These are phyloP conservation scores for Yarrowia bubula DNA, from an alignment of 805 yeast genomes.

Conservation along the genomic window DNA sequence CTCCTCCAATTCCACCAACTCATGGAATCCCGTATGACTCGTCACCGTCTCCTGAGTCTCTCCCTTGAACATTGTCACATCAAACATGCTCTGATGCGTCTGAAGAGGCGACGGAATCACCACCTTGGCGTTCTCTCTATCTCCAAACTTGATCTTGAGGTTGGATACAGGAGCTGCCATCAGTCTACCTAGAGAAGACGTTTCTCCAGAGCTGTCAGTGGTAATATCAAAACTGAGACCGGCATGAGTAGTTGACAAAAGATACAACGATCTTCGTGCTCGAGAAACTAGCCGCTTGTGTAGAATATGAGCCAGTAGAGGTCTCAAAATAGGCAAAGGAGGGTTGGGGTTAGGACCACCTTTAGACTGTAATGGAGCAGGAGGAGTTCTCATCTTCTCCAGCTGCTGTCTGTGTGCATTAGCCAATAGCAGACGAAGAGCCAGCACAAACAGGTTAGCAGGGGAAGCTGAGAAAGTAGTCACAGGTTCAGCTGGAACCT, in stretches of 20 bases:
- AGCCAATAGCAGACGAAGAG: constrained; percentile 60
- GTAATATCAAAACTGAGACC: constrained; percentile 28
- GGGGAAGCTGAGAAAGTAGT: constrained; percentile 31
- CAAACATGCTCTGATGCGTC: constrained; percentile 33
- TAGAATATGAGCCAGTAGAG: constrained; percentile 39
- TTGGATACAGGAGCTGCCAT: constrained; percentile 33
- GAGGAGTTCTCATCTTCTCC: constrained; percentile 36
- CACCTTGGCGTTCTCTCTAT: constrained; percentile 30
- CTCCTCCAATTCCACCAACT: constrained; percentile 40
- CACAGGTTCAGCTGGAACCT: not conserved
- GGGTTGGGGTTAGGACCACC: constrained; percentile 21
- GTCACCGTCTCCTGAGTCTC: constrained; percentile 26
- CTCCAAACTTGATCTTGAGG: constrained; percentile 23
- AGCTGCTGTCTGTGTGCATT: constrained; percentile 52
- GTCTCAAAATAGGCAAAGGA: constrained; percentile 34
- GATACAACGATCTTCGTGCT: constrained; percentile 31
- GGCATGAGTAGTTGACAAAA: constrained; percentile 31
- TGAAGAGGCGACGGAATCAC: constrained; percentile 34
- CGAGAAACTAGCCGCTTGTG: constrained; percentile 34
- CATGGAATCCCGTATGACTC: constrained; percentile 36
- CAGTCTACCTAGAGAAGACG: constrained; percentile 32
- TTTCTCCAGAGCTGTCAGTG: constrained; percentile 23
- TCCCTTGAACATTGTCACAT: constrained; percentile 29
- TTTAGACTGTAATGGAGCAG: constrained; percentile 26
- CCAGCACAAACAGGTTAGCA: constrained; percentile 55